Base-by-base conservation (phyloP, 1,284 basidiomycete genomes). In the Ustilago hordei region DNA sequence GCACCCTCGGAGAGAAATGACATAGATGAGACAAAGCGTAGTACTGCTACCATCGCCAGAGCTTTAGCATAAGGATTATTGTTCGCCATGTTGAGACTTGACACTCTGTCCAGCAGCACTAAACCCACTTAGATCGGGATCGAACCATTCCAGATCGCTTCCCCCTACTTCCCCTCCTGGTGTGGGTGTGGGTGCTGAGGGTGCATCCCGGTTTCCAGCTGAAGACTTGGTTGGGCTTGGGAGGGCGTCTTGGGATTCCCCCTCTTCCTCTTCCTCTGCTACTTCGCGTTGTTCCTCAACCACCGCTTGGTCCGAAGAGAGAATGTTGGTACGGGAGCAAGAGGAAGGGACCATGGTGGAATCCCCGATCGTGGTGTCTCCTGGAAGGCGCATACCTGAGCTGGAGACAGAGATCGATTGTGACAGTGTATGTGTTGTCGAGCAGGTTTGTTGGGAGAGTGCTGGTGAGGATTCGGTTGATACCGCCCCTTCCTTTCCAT, bases 61-160 rank as follows among this genome's bases (percentile, higher is more conserved):
- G 23, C 23, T 28, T 28, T 28, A 28, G 23, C 23, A 28, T 3
- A 28, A 28, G 23, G 23, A 28, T 28, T 45, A 45, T 5, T 23
- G 41, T 32, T 50, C 48, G 12, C 28, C 13, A 45, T 19, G 17
- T 11, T 55, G 55, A 54, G 61, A 64, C 36, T 56, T 45, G 11
- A 55, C 50, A 32, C 65, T 69, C 69, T 68, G 59, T 0, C 56
- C 75, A 8, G 67, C 75, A 2, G 64, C 64, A 7, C 57, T 62
- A 55, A 81, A 81, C 3, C 76, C 79, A 2, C 64, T 69, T 34
- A 71, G 54, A 59, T 81, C 79, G 6, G 79, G 79, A 53, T 81
- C 79, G 36, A 79, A 78, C 79, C 79, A 81, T 32, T 81, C 77
- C 55, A 73, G 50, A 9, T 71, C 73, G 32, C 56, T 31, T 31